These are phyloP conservation scores for Cladophialophora bantiana DNA, from an alignment of 2,329 filamentous ascomycete species.

Conservation along the genomic window DNA sequence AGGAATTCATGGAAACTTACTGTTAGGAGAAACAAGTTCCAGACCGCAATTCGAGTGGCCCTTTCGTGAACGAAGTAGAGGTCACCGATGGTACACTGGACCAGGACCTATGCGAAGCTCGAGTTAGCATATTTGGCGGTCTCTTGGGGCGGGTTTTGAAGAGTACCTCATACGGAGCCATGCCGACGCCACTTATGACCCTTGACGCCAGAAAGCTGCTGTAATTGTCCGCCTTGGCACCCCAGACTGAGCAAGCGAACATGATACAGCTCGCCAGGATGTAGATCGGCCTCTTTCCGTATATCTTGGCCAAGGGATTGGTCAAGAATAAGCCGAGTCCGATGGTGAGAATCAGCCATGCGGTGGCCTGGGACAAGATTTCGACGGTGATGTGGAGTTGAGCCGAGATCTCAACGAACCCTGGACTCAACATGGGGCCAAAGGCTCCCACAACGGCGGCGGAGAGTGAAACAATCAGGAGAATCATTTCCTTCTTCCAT, in stretches of 20 bases:
- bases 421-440: conserved; percentile 60
- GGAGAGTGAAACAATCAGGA: conserved; percentile 55
- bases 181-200: conserved; percentile 54
- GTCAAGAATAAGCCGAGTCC: conserved; percentile 51
- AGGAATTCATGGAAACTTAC: neutral
- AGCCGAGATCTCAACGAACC: conserved; percentile 56
- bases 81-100: conserved; percentile 58
- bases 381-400: conserved; percentile 37
- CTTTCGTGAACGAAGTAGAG: conserved; percentile 52
- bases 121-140: neutral
- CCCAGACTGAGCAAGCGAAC: conserved; percentile 48
- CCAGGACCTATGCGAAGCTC: conserved; percentile 44
- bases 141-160: conserved; percentile 47
- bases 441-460: conserved; percentile 60
- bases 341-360: conserved; percentile 34
- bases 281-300: conserved; percentile 53
- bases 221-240: conserved; percentile 46
- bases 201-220: conserved; percentile 51
- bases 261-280: conserved; percentile 48
- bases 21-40: conserved; percentile 52
- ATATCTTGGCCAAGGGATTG: conserved; percentile 50
- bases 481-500: conserved; percentile 57
- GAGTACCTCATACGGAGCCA: conserved; percentile 49
- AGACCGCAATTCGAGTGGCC: conserved; percentile 43
- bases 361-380: conserved; percentile 30